A percentile compares a stretch with the other conserved stretches of the same genome.
Conservation (phyloP, 169 alveolate genomes). For the Plasmodium blacklocki region DNA sequence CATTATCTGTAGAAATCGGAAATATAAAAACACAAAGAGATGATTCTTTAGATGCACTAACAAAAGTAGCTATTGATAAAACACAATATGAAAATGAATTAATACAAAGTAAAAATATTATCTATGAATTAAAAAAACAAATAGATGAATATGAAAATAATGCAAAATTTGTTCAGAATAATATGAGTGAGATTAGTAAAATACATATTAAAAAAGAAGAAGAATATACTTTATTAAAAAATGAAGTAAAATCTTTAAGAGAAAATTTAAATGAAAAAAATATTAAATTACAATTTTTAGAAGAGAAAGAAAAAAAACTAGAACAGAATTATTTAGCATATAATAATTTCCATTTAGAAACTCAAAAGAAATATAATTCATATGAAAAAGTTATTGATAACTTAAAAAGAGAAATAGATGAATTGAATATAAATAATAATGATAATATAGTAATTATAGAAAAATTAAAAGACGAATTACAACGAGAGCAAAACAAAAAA, state of each 20-base stretch:
- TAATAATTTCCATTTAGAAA: slow-evolving; percentile 61
- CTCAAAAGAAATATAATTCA: slow-evolving; percentile 64
- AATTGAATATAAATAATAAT: slow-evolving; percentile 56
- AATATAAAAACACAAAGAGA: slow-evolving; percentile 64
- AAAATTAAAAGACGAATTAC: slow-evolving; percentile 43
- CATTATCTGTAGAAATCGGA: slow-evolving; percentile 50
- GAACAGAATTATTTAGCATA: slow-evolving; percentile 40
- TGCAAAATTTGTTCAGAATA: slow-evolving; percentile 44
- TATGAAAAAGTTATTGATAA: slow-evolving; percentile 43
- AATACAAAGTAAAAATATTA: slow-evolving; percentile 51
- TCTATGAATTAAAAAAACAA: slow-evolving; percentile 52
- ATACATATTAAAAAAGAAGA: slow-evolving; percentile 50
- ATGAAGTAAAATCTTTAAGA: slow-evolving; percentile 69
- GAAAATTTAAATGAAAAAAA: slow-evolving; percentile 73
- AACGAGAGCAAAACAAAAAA: slow-evolving; percentile 6
- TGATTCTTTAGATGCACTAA: slow-evolving; percentile 69
- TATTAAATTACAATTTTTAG: slow-evolving; percentile 41
- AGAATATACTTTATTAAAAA: slow-evolving; percentile 44
- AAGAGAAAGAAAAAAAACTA: slow-evolving; percentile 54
- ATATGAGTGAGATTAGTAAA: slow-evolving; percentile 54
- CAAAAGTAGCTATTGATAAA: slow-evolving; percentile 75
- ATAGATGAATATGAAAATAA: slow-evolving; percentile 47
- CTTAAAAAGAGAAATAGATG: slow-evolving; percentile 64
- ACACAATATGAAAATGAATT: slow-evolving; percentile 73
- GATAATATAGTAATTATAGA: slow-evolving; percentile 65